Conservation (phyloP, 495 filamentous ascomycete genomes). For the Penicillium fimorum region DNA sequence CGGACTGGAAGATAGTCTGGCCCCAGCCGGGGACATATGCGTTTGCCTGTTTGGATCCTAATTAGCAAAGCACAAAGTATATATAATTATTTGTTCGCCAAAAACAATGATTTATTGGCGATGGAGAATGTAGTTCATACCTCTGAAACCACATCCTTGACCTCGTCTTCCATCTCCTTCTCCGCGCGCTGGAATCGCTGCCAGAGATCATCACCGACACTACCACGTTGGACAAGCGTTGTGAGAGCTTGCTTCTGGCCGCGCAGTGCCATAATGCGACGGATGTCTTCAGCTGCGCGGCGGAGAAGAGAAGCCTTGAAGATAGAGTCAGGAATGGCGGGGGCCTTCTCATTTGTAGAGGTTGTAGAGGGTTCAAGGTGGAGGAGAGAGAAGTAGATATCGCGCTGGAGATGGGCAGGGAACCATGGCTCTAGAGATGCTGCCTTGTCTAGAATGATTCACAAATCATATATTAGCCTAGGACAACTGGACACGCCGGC, state of each 20-base stretch:
- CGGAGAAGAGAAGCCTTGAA: slow-evolving; percentile 87
- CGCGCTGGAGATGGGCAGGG: slow-evolving; percentile 79
- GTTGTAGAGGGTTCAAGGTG: slow-evolving; percentile 69
- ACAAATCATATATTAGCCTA: slow-evolving; percentile 2
- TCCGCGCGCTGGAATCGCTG: slow-evolving; percentile 87
- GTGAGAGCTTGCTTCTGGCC: slow-evolving; percentile 81
- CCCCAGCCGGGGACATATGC: slow-evolving; percentile 85
- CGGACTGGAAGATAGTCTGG: slow-evolving; percentile 91
- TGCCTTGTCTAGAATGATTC: slow-evolving; percentile 56
- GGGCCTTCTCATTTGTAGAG: slow-evolving; percentile 57
- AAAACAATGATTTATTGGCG: background rate
- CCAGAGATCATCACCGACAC: slow-evolving; percentile 95
- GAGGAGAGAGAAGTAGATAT: slow-evolving; percentile 89
- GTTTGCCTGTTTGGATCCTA: slow-evolving; percentile 62
- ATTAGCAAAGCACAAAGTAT: slow-evolving; percentile 2
- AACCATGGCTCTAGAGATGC: slow-evolving; percentile 90
- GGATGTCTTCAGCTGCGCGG: slow-evolving; percentile 87
- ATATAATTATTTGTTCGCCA: background rate
- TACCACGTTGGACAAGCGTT: slow-evolving; percentile 79
- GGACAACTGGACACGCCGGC: background rate
- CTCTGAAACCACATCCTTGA: slow-evolving; percentile 91
- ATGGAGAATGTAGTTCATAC: slow-evolving; percentile 39
- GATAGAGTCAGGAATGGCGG: slow-evolving; percentile 78
- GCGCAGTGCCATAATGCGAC: slow-evolving; percentile 80
- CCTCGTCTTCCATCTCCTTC: slow-evolving; percentile 96